These are phyloP conservation scores for Talaromyces sp. DNA, from an alignment of 2,329 filamentous ascomycete genomes.

Conservation along the genomic window DNA sequence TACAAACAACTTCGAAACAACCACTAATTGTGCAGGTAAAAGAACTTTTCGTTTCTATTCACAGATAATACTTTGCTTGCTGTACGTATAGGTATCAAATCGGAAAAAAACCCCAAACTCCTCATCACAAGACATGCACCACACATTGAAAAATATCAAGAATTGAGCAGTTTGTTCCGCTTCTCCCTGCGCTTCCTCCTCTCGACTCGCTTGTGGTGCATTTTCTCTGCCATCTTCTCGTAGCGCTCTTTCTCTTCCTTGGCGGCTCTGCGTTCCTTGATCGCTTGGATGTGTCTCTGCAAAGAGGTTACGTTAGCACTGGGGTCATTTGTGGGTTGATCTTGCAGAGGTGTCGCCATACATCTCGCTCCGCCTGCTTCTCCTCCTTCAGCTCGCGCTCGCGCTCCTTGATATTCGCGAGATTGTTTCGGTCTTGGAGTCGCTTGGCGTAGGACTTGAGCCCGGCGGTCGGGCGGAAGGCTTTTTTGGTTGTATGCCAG, in stretches of 20 bases:
- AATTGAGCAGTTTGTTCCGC: conserved; percentile 57
- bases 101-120: neutral
- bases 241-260: conserved; percentile 94
- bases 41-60: neutral
- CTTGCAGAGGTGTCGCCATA: conserved; percentile 45
- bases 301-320: neutral
- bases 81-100: neutral
- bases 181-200: conserved; percentile 92
- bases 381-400: conserved; percentile 96
- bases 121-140: neutral
- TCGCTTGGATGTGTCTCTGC: conserved; percentile 67
- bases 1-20: neutral
- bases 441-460: conserved; percentile 75
- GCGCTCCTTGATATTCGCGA: conserved; percentile 77
- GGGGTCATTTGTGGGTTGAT: too few relatives aligned
- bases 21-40: neutral
- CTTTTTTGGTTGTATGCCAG: conserved; percentile 78
- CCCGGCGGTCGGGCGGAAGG: conserved; percentile 77
- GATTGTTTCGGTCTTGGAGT: conserved; percentile 60
- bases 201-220: conserved; percentile 94
- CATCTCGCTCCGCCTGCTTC: conserved; percentile 83
- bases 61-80: neutral
- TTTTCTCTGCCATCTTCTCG: conserved; percentile 91
- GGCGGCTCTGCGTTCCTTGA: conserved; percentile 77
- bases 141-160: too few relatives aligned